Base-by-base conservation (phyloP, 768 basidiomycete genomes). In the Calocera viscosa region DNA sequence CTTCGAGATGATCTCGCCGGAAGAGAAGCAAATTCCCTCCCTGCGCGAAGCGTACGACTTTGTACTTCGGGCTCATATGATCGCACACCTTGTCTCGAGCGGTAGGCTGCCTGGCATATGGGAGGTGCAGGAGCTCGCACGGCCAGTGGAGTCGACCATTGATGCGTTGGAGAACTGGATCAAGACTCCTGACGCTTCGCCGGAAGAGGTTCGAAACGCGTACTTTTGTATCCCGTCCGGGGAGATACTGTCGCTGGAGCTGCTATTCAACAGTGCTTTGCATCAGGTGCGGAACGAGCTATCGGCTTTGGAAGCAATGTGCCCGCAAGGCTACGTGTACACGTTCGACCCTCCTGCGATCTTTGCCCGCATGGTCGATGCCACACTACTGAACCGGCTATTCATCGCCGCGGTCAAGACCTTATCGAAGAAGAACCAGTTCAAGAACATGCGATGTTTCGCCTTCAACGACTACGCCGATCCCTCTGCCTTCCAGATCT, bases 311-410 rank as follows among this genome's bases (percentile, higher is more conserved):
- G 67, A 66, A 34, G 12, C 2, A 1, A 24, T 66, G 34, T 66
- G 49, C 47, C 26, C 53, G 8, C 30, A 64, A 16, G 71, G 71
- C 14, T 72, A 72, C 63, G 65, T 65, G 38, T 72, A 69, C 67
- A 70, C 71, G 19, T 67, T 39, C 64, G 67, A 69, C n/a, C 71
- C 71, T 1, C 70, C 71, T 2, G 35, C 67, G 8, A 72, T 72
- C 68, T 72, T 72, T 28, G 70, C 71, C 10, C 49, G 49, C 14
- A 66, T 41, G 8, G 33, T 72, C 38, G 32, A 41, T 11, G 32
- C 68, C 0, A 60, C 38, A 3, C 16, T 72, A 5, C 49, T 68
- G 41, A 69, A 68, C 24, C 66, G 67, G 1, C 66, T 70, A 34
- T 34, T 60, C 49, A 22, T 24, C 32, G 53, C 65, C 0, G 68